Base-by-base conservation (phyloP, 2,329 filamentous ascomycete species). In the Grosmannia huntii region DNA sequence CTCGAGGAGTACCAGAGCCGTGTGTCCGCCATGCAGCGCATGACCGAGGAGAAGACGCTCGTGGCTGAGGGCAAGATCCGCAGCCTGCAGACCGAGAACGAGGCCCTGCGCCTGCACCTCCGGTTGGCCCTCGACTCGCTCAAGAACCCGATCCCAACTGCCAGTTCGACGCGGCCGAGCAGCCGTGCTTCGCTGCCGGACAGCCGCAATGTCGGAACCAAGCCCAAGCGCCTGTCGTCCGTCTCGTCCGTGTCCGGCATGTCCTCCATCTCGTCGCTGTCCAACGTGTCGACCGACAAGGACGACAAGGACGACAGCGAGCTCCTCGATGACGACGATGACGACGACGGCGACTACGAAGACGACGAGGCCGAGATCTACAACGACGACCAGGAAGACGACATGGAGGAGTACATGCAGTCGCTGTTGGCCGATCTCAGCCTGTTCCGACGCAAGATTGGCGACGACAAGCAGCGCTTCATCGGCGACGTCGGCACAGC, bases 31-130 rank as follows among this genome's bases (percentile, higher is more conserved):
- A 90, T 99, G 87, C 90, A 97, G 71, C 85, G 91, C 60, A 82
- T 95, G 71, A 96, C 96, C 91, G 91, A 97, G 70, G 94, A 99
- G 73, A 87, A 86, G 62, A 84, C 87, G 60, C 86, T 95, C 70
- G 88, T 97, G 16, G 86, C 88, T 33, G 92, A 97, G 68, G 90
- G 87, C 75, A 96, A 96, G 78, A 96, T 99, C 68, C 85, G 90
- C 64, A 89, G 87, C 62, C 74, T 99, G 57, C 87, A 88, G 70
- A 91, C 88, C 1, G 84, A 99, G 75, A 96, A 96, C 62, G 92
- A 96, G 67, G 88, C 91, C 0, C 73, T 97, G 65, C 81, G 90
- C 62, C 78, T 94, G 60, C 94, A 99, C 71, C 76, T 99, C 55
- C 90, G 89, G 66, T 81, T 99, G 56, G 92, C 90, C 1, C 78